Conservation (phyloP, 2,329 filamentous ascomycete species). For the Nothopassalora personata region DNA sequence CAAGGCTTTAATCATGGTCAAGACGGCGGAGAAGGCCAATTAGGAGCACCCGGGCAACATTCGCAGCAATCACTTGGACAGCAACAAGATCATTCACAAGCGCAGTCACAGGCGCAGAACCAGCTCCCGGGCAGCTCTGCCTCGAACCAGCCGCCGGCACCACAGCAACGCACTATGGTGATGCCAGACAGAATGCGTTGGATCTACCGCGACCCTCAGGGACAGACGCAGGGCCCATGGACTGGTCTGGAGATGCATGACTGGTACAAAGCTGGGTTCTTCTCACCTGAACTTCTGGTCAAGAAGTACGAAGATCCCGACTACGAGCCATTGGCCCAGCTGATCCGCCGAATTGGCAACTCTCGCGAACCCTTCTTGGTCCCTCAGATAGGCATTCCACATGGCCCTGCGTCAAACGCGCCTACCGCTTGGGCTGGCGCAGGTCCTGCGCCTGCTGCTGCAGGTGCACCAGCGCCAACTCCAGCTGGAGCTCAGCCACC, state of each 20-base stretch:
- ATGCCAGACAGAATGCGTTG: slow-evolving; percentile 99
- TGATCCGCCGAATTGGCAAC: slow-evolving; percentile 93
- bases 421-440: slow-evolving; percentile 40
- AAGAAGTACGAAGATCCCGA: slow-evolving; percentile 91
- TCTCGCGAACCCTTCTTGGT: slow-evolving; percentile 96
- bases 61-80: slow-evolving; percentile 8
- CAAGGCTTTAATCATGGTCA: slow-evolving; percentile 20
- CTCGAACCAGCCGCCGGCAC: slow-evolving; percentile 61
- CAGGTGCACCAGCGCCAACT: slow-evolving; percentile 7
- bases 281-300: slow-evolving; percentile 87
- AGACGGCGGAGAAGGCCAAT: slow-evolving; percentile 15
- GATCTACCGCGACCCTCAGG: slow-evolving; percentile 95
- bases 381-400: slow-evolving; percentile 90
- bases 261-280: slow-evolving; percentile 99
- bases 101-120: slow-evolving; percentile 10
- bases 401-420: slow-evolving; percentile 59
- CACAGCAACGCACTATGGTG: slow-evolving; percentile 83
- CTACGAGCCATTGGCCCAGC: slow-evolving; percentile 89
- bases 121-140: slow-evolving; percentile 46
- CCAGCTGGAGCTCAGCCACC: slow-evolving; percentile 59
- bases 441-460: slow-evolving; percentile 7
- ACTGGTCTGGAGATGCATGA: slow-evolving; percentile 98
- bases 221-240: slow-evolving; percentile 87
- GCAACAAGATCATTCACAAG: slow-evolving; percentile 14
- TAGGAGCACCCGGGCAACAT: slow-evolving; percentile 17